Conservation (phyloP, 2,329 filamentous ascomycete genomes). For the Clonostachys byssicola region DNA sequence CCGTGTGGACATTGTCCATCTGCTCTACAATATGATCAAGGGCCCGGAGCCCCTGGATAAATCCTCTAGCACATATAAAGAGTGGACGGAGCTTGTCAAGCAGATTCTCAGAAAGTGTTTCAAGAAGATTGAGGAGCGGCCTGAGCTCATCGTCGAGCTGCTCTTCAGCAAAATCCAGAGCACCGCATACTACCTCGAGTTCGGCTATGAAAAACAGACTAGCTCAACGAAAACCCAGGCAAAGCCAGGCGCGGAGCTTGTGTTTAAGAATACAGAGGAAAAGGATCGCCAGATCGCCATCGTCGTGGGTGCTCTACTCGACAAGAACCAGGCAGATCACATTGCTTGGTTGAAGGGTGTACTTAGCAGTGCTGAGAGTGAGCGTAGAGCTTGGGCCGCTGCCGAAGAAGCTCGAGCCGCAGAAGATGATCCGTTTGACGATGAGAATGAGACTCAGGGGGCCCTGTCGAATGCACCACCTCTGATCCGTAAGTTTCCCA, state of each 20-base stretch:
- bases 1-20: slow-evolving; percentile 81
- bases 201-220: slow-evolving; percentile 83
- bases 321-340: slow-evolving; percentile 71
- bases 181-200: slow-evolving; percentile 84
- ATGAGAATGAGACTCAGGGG: slow-evolving; percentile 15
- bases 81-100: slow-evolving; percentile 87
- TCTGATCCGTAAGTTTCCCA: slow-evolving; percentile 23
- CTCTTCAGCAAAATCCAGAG: slow-evolving; percentile 88
- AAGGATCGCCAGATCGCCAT: slow-evolving; percentile 72
- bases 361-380: slow-evolving; percentile 62
- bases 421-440: slow-evolving; percentile 23
- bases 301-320: slow-evolving; percentile 73
- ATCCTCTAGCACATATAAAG: slow-evolving; percentile 64
- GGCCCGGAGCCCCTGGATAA: slow-evolving; percentile 74
- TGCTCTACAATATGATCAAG: slow-evolving; percentile 90
- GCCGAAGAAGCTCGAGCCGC: slow-evolving; percentile 56
- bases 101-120: slow-evolving; percentile 79
- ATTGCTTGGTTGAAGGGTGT: slow-evolving; percentile 79
- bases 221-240: slow-evolving; percentile 56
- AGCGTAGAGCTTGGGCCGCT: slow-evolving; percentile 75
- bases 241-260: slow-evolving; percentile 73
- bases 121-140: slow-evolving; percentile 80
- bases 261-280: slow-evolving; percentile 71
- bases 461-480: slow-evolving; percentile 20
- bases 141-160: slow-evolving; percentile 84